Conservation (phyloP, 2,329 filamentous ascomycete genomes). For the Penicillium sp. region DNA sequence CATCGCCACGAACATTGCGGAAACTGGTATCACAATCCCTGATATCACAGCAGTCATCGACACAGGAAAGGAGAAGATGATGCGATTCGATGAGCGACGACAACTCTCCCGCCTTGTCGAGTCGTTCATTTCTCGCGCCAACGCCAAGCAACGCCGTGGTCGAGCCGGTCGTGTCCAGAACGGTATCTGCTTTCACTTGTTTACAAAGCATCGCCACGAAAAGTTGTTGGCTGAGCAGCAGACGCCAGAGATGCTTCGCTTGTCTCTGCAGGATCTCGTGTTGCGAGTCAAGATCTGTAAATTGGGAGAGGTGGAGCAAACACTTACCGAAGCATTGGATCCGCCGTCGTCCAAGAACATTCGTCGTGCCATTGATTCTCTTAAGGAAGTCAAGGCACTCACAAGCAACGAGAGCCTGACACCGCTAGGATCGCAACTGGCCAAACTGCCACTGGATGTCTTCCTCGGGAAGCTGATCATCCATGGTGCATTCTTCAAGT, state of each 20-base stretch:
- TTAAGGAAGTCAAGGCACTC: slow-evolving; percentile 90
- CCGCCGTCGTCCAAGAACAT: slow-evolving; percentile 92
- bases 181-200: slow-evolving; percentile 93
- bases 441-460: slow-evolving; percentile 87
- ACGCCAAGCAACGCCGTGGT: slow-evolving; percentile 92
- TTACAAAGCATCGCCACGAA: slow-evolving; percentile 89
- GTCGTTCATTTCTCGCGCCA: slow-evolving; percentile 92
- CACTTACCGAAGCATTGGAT: slow-evolving; percentile 84
- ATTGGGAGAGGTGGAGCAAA: slow-evolving; percentile 89
- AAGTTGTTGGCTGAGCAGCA: slow-evolving; percentile 85
- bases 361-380: slow-evolving; percentile 85
- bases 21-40: slow-evolving; percentile 97
- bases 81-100: slow-evolving; percentile 89
- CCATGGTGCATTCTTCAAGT: slow-evolving; percentile 84
- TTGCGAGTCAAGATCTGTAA: slow-evolving; percentile 98
- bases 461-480: slow-evolving; percentile 94
- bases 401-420: slow-evolving; percentile 84
- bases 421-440: slow-evolving; percentile 82
- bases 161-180: slow-evolving; percentile 95
- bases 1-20: slow-evolving; percentile 95
- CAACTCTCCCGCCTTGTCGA: slow-evolving; percentile 91
- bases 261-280: slow-evolving; percentile 92
- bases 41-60: slow-evolving; percentile 98
- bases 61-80: slow-evolving; percentile 95
- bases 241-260: slow-evolving; percentile 91